phyloP scores from a whole-genome alignment of 1,284 basidiomycete species.

The Puccinia novopanici region DNA sequence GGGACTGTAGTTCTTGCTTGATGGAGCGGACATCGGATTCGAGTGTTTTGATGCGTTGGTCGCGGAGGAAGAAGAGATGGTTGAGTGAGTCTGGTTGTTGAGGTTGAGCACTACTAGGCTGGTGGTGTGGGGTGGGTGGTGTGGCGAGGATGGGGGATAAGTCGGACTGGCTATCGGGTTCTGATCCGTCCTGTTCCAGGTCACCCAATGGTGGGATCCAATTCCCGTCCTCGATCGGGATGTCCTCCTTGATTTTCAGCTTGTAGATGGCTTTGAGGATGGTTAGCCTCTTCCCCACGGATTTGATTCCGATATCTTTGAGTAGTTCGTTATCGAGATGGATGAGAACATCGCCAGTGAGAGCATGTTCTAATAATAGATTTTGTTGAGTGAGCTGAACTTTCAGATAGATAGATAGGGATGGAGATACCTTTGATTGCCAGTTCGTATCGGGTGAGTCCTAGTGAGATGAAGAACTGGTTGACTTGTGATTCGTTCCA shows the following conservation, averaged over 20 bases:
- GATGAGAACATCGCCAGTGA: slow-evolving; percentile 82
- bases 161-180: slow-evolving; percentile 27
- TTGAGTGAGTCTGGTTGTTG: slow-evolving; percentile 30
- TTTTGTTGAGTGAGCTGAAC: neutral
- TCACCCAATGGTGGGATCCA: slow-evolving; percentile 74
- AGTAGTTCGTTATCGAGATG: slow-evolving; percentile 77
- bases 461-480: slow-evolving; percentile 46
- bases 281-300: slow-evolving; percentile 80
- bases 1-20: slow-evolving; percentile 36
- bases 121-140: neutral
- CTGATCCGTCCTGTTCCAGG: slow-evolving; percentile 25
- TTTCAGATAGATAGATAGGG: neutral
- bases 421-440: slow-evolving; percentile 37
- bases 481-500: slow-evolving; percentile 48
- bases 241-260: slow-evolving; percentile 76
- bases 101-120: no score
- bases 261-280: slow-evolving; percentile 87
- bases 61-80: slow-evolving; percentile 48
- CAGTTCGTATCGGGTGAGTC: slow-evolving; percentile 22
- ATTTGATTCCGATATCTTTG: slow-evolving; percentile 78
- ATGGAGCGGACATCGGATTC: slow-evolving; percentile 56
- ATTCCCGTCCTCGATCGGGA: slow-evolving; percentile 79
- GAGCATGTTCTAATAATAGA: slow-evolving; percentile 71
- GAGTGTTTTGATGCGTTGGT: slow-evolving; percentile 57
- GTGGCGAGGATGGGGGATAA: slow-evolving; percentile 17